phyloP scores from a whole-genome alignment of 2,329 filamentous ascomycete genomes.

The Dryadomyces sulphureus region DNA sequence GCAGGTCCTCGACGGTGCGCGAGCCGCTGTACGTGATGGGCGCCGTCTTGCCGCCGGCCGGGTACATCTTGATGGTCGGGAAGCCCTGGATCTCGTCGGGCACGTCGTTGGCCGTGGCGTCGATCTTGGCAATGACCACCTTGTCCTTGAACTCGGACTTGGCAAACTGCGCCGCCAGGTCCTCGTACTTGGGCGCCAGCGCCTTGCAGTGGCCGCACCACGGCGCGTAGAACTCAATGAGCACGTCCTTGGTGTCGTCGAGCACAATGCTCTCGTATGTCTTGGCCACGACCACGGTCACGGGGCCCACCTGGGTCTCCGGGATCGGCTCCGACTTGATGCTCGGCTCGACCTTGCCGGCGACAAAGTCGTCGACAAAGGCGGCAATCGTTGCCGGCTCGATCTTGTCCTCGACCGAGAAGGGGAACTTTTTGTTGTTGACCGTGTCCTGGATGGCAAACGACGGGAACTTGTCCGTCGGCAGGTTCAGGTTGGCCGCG shows the following conservation, averaged over 20 bases:
- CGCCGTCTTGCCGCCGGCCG: slow-evolving; percentile 72
- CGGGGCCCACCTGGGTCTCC: slow-evolving; percentile 80
- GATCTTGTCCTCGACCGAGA: slow-evolving; percentile 69
- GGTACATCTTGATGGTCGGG: slow-evolving; percentile 98
- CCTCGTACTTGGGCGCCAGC: slow-evolving; percentile 91
- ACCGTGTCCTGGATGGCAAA: slow-evolving; percentile 93
- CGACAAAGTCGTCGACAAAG: slow-evolving; percentile 75
- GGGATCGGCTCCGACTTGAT: slow-evolving; percentile 98
- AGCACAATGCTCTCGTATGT: slow-evolving; percentile 86
- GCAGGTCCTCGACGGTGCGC: slow-evolving; percentile 82
- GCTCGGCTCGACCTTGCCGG: slow-evolving; percentile 83
- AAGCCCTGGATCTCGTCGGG: slow-evolving; percentile 95
- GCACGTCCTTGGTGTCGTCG: slow-evolving; percentile 89
- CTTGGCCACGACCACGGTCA: slow-evolving; percentile 80
- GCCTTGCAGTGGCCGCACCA: slow-evolving; percentile 99
- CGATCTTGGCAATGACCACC: slow-evolving; percentile 92
- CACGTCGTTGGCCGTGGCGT: slow-evolving; percentile 90
- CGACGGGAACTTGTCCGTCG: slow-evolving; percentile 85
- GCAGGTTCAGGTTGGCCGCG: slow-evolving; percentile 92
- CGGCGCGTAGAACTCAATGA: slow-evolving; percentile 96
- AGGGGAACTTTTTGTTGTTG: slow-evolving; percentile 97
- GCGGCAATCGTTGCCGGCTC: slow-evolving; percentile 54
- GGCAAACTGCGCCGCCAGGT: slow-evolving; percentile 67
- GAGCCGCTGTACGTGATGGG: slow-evolving; percentile 78
- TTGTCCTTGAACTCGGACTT: slow-evolving; percentile 65